Base-by-base conservation (phyloP, 208 protist species). In the Trypanosoma cruzi region DNA sequence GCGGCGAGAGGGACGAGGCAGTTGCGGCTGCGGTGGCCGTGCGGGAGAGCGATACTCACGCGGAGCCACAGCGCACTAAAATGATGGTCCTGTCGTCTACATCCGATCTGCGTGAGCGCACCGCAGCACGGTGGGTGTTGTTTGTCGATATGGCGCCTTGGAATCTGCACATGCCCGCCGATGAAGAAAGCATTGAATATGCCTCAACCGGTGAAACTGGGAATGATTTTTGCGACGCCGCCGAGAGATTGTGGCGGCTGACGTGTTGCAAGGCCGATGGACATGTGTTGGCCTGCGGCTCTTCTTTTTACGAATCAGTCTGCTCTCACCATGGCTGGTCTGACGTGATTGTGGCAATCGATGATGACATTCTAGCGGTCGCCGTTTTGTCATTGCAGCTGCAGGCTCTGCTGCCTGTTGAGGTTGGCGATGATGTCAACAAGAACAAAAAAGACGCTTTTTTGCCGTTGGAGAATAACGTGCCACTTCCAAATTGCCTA, bases 341-440 rank as follows among this genome's bases (percentile, higher is more conserved):
- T 24, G 70, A 75, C 57, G n/a, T 52, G 14, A 20, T 75, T 22
- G 14, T 75, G 29, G 40, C 22, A 22, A 11, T 68, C 10, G 62
- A 32, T 24, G 62, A 75, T 20, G 44, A 62, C 11, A 64, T 68
- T 52, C 18, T 64, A 16, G 34, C 54, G 13, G 14, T 24, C 42
- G 7, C 62, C 26, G 70, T 62, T 22, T 40, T 75, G n/a, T 50
- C 55, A 6, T 28, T 75, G n/a, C 37, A 68, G 32, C 44, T 75
- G 0, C 52, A 75, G 24, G 50, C 55, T 20, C n/a, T 64, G 7
- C 26, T 61, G 2, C 65, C 54, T 4, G 20, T 20, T 5, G 29
- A 1, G 36, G 22, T 29, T 24, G 32, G 13, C 14, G 53, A 32
- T 32, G 37, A 48, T 32, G 36, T 36, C 28, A 16, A 50, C 26